These are phyloP conservation scores for Yamadazyma endophytica DNA, from an alignment of 805 yeast species.

Conservation along the genomic window DNA sequence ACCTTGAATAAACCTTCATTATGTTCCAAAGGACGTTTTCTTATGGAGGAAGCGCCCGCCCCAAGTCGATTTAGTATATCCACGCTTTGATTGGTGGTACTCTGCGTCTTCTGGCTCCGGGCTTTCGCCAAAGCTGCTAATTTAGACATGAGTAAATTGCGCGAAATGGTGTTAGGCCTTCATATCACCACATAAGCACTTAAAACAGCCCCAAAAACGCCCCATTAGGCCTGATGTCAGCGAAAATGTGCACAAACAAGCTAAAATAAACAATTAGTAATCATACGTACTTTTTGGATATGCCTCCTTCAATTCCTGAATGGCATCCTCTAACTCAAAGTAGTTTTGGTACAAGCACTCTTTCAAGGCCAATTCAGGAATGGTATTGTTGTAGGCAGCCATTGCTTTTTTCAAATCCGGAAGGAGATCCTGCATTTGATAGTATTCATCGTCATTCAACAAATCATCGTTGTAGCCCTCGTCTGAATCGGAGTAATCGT, in stretches of 20 bases:
- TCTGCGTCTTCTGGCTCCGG: slow-evolving; percentile 15
- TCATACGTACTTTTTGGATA: slow-evolving; percentile 12
- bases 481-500: slow-evolving; percentile 10
- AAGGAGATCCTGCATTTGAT: slow-evolving; percentile 37
- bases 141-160: slow-evolving; percentile 34
- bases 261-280: no score
- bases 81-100: slow-evolving; percentile 10
- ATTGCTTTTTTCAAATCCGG: slow-evolving; percentile 40
- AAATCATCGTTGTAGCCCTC: slow-evolving; percentile 32
- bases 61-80: slow-evolving; percentile 16
- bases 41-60: no score
- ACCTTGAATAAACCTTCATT: no score
- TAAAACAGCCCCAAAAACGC: no score
- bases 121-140: slow-evolving; percentile 47
- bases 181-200: no score
- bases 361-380: slow-evolving; percentile 49
- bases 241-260: no score
- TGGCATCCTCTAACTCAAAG: slow-evolving; percentile 48
- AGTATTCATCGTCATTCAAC: slow-evolving; percentile 37
- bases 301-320: slow-evolving; percentile 41
- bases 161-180: no score
- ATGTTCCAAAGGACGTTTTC: no score
- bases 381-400: slow-evolving; percentile 32
- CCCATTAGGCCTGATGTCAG: no score
- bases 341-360: slow-evolving; percentile 59